phyloP scores from a whole-genome alignment of 129 eudicot species.

The Lactuca sativa region DNA sequence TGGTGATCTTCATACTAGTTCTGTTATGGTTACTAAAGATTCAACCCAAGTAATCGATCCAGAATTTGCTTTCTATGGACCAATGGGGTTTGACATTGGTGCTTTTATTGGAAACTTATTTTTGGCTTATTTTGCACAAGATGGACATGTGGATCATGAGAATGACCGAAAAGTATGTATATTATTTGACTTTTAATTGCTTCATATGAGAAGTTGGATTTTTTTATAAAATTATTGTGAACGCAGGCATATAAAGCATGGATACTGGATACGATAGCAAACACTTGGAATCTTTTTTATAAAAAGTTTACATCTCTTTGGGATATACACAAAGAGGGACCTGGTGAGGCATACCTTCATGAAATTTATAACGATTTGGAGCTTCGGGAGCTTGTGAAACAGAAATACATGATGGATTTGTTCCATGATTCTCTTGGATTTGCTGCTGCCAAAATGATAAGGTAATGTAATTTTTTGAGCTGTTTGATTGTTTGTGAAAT shows the following conservation, averaged over 20 bases:
- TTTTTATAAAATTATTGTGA: constrained; percentile 7
- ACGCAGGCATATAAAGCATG: constrained; percentile 70
- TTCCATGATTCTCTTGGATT: constrained; percentile 91
- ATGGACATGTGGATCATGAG: constrained; percentile 63
- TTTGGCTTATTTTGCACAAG: constrained; percentile 82
- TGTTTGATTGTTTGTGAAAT: neutral
- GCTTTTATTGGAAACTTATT: constrained; percentile 86
- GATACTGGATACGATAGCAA: constrained; percentile 63
- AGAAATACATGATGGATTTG: constrained; percentile 71
- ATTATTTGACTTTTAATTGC: neutral
- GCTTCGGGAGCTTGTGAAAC: constrained; percentile 54
- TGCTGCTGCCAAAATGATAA: constrained; percentile 94
- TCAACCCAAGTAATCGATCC: constrained; percentile 98
- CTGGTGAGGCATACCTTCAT: constrained; percentile 89
- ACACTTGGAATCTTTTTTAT: constrained; percentile 85
- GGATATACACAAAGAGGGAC: constrained; percentile 86
- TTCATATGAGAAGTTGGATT: neutral
- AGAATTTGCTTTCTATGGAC: constrained; percentile 90
- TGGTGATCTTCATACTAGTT: constrained; percentile 95
- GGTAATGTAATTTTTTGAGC: constrained; percentile 35
- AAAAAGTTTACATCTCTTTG: constrained; percentile 76
- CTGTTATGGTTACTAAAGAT: constrained; percentile 80
- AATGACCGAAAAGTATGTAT: constrained; percentile 63
- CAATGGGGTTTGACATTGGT: constrained; percentile 94
- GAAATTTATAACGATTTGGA: constrained; percentile 65